phyloP scores from a whole-genome alignment of 768 basidiomycete genomes.

The Boletellus emodensis region DNA sequence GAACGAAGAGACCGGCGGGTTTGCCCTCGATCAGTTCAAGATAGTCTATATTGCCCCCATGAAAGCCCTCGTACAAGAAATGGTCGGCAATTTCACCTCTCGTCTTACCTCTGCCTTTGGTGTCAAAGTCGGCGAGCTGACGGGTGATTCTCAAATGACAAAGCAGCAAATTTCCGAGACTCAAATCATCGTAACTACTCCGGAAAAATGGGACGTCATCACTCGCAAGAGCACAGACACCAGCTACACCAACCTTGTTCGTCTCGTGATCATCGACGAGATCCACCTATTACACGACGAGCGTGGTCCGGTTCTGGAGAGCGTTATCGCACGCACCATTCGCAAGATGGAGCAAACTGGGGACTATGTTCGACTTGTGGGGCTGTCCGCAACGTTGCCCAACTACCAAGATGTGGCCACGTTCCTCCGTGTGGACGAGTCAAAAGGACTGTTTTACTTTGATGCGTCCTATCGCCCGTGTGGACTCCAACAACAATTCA shows the following conservation, averaged over 20 bases:
- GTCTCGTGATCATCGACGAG: slow-evolving; percentile 96
- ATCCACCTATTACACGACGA: slow-evolving; percentile 98
- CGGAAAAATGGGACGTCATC: slow-evolving; percentile 99
- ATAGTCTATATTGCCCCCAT: slow-evolving; percentile 97
- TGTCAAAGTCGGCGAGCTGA: slow-evolving; percentile 90
- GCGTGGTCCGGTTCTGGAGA: slow-evolving; percentile 94
- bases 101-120: slow-evolving; percentile 63
- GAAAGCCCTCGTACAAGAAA: slow-evolving; percentile 99
- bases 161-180: slow-evolving; percentile 96
- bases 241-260: slow-evolving; percentile 93
- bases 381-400: slow-evolving; percentile 94
- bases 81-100: slow-evolving; percentile 90
- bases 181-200: slow-evolving; percentile 97
- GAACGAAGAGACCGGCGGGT: slow-evolving; percentile 72
- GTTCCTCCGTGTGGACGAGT: slow-evolving; percentile 91
- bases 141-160: slow-evolving; percentile 96
- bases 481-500: slow-evolving; percentile 92
- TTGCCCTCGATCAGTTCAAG: slow-evolving; percentile 90
- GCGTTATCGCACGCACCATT: slow-evolving; percentile 85
- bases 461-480: slow-evolving; percentile 93
- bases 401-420: slow-evolving; percentile 98
- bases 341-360: slow-evolving; percentile 91
- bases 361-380: slow-evolving; percentile 91
- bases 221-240: slow-evolving; percentile 97
- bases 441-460: slow-evolving; percentile 95